These are phyloP conservation scores for Peronospora farinosa DNA, from an alignment of 352 stramenopile genomes.

Conservation along the genomic window DNA sequence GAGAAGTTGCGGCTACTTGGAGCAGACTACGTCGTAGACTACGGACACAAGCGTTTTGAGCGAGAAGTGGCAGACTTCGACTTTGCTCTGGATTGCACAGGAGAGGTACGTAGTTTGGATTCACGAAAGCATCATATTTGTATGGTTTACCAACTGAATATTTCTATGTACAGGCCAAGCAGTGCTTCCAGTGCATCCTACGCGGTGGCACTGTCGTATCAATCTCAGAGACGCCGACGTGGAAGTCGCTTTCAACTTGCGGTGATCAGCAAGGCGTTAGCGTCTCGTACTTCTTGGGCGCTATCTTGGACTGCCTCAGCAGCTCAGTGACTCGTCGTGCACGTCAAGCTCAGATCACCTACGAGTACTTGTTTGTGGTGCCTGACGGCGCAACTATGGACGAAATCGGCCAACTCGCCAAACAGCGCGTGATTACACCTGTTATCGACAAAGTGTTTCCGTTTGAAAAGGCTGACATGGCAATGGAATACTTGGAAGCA, in stretches of 20 bases:
- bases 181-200: conserved; percentile 62
- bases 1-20: conserved; percentile 60
- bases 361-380: conserved; percentile 50
- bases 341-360: conserved; percentile 41
- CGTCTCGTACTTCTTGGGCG: conserved; percentile 42
- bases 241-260: conserved; percentile 25
- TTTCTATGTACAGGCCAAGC: conserved; percentile 29
- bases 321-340: conserved; percentile 49
- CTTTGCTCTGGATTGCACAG: conserved; percentile 71
- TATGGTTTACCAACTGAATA: neutral
- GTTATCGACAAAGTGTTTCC: conserved; percentile 66
- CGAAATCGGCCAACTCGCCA: conserved; percentile 44
- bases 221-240: conserved; percentile 51
- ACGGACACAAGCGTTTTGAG: conserved; percentile 59
- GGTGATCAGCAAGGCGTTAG: conserved; percentile 30
- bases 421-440: conserved; percentile 37
- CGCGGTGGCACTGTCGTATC: conserved; percentile 49
- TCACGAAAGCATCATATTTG: neutral
- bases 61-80: conserved; percentile 64
- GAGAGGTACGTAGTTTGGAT: conserved; percentile 36
- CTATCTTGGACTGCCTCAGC: conserved; percentile 55
- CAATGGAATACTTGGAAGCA: conserved; percentile 58
- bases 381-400: conserved; percentile 39
- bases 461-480: conserved; percentile 57
- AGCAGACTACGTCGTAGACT: conserved; percentile 68